Evolutionary conservation across 2,329 filamentous ascomycete species (phyloP), one percentile per base, ranked within the genome.

Genomic region (Penicillium concentricum): DNA sequence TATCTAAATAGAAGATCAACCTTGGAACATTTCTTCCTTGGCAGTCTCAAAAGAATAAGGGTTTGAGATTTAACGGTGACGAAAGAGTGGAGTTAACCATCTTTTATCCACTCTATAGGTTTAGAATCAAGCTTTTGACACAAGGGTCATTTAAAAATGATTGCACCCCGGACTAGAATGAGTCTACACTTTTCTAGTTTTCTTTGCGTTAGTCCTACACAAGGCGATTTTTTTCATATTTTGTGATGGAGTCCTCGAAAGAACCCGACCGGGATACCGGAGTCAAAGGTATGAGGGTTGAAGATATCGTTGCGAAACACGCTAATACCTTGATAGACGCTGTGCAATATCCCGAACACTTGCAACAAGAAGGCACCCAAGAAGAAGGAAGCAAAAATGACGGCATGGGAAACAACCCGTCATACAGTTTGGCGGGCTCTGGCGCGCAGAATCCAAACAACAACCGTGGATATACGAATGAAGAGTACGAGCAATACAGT

Each of bases 401-500:
- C 48, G 52, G 43, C 12, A 12, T 57, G 16, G 60, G 60, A 4
- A 54, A 46, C n/a, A 45, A 55, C 20, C 60, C 55, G 16, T 52
- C 45, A 16, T 62, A 54, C 28, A 62, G 58, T 24, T 24, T 62
- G 18, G 60, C 58, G 4, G 58, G 58, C 2, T 54, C 52, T 8
- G 58, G 54, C 15, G 52, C 60, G 0, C 20, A 49, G 15, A 62
- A 62, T n/a, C 55, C 60, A 2, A 41, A 34, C 26, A 56, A 46
- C 18, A 48, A 42, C 28, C 48, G 30, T 6, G 52, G n/a, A 20
- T 49, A 56, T 10, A 15, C 51, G n/a, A 41, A 46, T 18, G 4
- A 35, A 12, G 59, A 65, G 10, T 67, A 67, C 38, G 35, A 49
- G 16, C 15, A 76, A 9, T 67, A 80, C 13, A 82, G 82, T 51